Evolutionary conservation across 192 early-diverging fungal genomes (phyloP).

Genomic region (Coemansia sp.): DNA sequence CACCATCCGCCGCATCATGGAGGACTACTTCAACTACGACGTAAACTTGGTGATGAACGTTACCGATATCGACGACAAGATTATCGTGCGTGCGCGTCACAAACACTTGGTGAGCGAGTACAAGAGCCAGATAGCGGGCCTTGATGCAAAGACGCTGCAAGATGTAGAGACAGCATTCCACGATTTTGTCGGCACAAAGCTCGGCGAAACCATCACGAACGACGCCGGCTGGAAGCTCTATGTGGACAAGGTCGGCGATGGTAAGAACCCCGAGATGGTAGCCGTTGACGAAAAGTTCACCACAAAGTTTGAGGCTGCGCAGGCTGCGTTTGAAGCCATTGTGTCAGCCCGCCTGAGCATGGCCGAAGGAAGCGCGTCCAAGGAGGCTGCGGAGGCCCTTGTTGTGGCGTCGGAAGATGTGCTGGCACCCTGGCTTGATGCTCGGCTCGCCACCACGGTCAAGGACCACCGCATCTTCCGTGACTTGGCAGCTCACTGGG

Average conservation of each 20-base stretch:
- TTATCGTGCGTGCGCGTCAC: slow-evolving; percentile 88
- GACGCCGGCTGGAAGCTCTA: slow-evolving; percentile 62
- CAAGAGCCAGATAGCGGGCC: slow-evolving; percentile 32
- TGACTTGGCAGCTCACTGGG: slow-evolving; percentile 90
- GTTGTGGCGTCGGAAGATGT: slow-evolving; percentile 30
- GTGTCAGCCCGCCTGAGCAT: slow-evolving; percentile 12
- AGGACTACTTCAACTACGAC: slow-evolving; percentile 95
- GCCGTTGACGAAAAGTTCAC: slow-evolving; percentile 68
- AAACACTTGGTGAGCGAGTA: slow-evolving; percentile 70
- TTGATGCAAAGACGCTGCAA: slow-evolving; percentile 55
- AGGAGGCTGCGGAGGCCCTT: slow-evolving; percentile 48
- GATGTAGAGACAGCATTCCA: slow-evolving; percentile 63
- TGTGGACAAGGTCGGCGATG: slow-evolving; percentile 52
- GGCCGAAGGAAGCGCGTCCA: slow-evolving; percentile 22
- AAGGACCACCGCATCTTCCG: slow-evolving; percentile 91
- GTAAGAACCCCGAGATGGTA: slow-evolving; percentile 34
- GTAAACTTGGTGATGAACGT: slow-evolving; percentile 95
- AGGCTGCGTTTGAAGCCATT: slow-evolving; percentile 31
- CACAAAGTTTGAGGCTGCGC: slow-evolving; percentile 67
- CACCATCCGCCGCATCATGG: slow-evolving; percentile 88
- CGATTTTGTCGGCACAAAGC: slow-evolving; percentile 58
- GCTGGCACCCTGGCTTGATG: slow-evolving; percentile 46
- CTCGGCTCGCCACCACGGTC: slow-evolving; percentile 57
- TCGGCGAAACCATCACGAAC: slow-evolving; percentile 48
- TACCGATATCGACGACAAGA: slow-evolving; percentile 99